Base-by-base conservation (phyloP, 331 rosid species). In the Acacia concinna region DNA sequence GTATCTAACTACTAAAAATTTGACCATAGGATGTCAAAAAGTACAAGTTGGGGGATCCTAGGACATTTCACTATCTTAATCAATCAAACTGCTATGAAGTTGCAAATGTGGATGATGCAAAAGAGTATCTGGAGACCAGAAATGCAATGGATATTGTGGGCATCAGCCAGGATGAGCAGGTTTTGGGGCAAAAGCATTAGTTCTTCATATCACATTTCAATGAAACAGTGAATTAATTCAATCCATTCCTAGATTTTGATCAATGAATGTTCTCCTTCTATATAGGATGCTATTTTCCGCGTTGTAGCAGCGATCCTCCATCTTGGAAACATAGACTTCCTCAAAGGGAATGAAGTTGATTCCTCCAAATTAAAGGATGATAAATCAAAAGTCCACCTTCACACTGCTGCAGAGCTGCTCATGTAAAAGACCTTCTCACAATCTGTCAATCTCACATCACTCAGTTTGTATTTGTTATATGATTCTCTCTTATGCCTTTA, bases 111-210 rank as follows among this genome's bases (percentile, higher is more conserved):
- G 89, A 92, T 84, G 97, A 92, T 81, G 91, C 97, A 44, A 89
- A 91, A 63, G 97, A 92, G 85, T 92, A 92, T 70, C 74, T 92
- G 71, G 97, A 90, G 82, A 92, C 93, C 3, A 89, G 92, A 89
- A 90, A 90, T 77, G 97, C 96, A 64, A 92, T 92, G 97, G 97
- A 92, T 73, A 87, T 92, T 68, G 97, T 92, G 1, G 97, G 97
- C 30, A 90, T 92, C 89, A 87, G 47, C 88, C 92, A 86, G 68
- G 96, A 89, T 63, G 97, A 92, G 79, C 97, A 92, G 97, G 97
- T 92, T 69, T 74, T 59, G 38, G 60, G 32, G 57, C 68, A 77
- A 54, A 54, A 46, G 52, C 80, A 69, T 28, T 15, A 59, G 59
- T 46, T 78, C 70, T 74, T 65, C 54, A 11, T 46, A 15, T 65